Conservation (phyloP, 2,329 filamentous ascomycete genomes). For the Ambrosiella xylebori region DNA sequence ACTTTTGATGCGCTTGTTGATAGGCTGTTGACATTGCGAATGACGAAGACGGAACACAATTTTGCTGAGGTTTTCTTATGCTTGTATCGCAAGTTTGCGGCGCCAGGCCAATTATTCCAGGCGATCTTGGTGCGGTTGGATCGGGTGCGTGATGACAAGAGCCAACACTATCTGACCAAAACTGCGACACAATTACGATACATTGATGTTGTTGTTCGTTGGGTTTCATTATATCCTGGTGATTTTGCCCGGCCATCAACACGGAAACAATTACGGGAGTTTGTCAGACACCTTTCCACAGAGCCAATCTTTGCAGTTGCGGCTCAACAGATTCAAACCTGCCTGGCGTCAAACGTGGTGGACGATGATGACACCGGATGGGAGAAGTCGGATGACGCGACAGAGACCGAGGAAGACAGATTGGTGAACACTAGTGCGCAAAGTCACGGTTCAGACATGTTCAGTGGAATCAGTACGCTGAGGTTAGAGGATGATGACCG, state of each 20-base stretch:
- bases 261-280: constrained; percentile 52
- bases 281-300: constrained; percentile 56
- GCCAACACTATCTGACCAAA: constrained; percentile 53
- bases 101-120: constrained; percentile 60
- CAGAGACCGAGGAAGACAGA: constrained; percentile 18
- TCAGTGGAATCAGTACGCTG: constrained; percentile 29
- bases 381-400: constrained; percentile 58
- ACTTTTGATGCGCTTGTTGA: constrained; percentile 63
- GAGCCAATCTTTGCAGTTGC: constrained; percentile 72
- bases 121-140: constrained; percentile 66
- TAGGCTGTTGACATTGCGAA: constrained; percentile 63
- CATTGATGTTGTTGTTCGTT: constrained; percentile 69
- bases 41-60: constrained; percentile 75
- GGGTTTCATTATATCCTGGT: constrained; percentile 78
- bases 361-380: constrained; percentile 88
- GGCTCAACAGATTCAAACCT: constrained; percentile 67
- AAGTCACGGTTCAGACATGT: constrained; percentile 20
- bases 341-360: constrained; percentile 51
- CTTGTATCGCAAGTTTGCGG: constrained; percentile 82
- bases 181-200: constrained; percentile 70
- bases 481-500: constrained; percentile 28
- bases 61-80: constrained; percentile 82
- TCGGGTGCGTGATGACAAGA: constrained; percentile 46
- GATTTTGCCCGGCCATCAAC: constrained; percentile 75
- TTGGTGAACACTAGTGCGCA: constrained; percentile 15